Base-by-base conservation (phyloP, 2,329 filamentous ascomycete genomes). In the Colletotrichum incanum region DNA sequence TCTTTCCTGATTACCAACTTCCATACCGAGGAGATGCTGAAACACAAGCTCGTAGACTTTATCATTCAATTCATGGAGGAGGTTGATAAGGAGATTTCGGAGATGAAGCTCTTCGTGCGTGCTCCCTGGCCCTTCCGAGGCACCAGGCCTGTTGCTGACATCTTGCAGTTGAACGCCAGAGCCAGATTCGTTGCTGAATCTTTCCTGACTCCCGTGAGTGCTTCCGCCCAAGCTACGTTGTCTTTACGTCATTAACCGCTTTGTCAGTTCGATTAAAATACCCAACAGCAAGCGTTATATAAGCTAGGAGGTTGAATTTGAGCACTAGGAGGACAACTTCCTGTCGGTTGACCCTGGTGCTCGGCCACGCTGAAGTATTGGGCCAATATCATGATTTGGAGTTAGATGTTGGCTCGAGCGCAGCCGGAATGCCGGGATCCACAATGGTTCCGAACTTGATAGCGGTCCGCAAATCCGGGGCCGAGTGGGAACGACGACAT, bases 21-120 rank as follows among this genome's bases (percentile, higher is more conserved):
- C 87, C 96, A 99, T 79, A 98, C 96, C 5, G 96, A 98, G 83
- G 94, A 97, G 82, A 98, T 99, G 95, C 84, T 98, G 81, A 98
- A 98, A 88, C 96, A 99, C 82, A 98, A 99, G 87, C 88, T 99
- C 77, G 97, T 99, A 43, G 96, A 99, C 82, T 99, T 99, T 80
- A 97, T 99, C 77, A 98, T 99, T 76, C 93, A 98, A 80, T 99
- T 99, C 80, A 98, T 99, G 96, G 96, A 99, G 84, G 96, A 99
- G 82, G 97, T 99, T 5, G 97, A 99, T 84, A 99, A 99, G 88
- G 96, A 99, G 84, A 99, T 99, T 73, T 98, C 96, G 3, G 97
- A 99, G 86, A 98, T 99, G 96, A 99, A 99, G 89, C 93, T 99
- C 79, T 99, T 99, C 84, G 96, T 98, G 89, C 77, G 94, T 87